Evolutionary conservation across 2,329 filamentous ascomycete genomes (phyloP).

Genomic region (Epichloe elymi): DNA sequence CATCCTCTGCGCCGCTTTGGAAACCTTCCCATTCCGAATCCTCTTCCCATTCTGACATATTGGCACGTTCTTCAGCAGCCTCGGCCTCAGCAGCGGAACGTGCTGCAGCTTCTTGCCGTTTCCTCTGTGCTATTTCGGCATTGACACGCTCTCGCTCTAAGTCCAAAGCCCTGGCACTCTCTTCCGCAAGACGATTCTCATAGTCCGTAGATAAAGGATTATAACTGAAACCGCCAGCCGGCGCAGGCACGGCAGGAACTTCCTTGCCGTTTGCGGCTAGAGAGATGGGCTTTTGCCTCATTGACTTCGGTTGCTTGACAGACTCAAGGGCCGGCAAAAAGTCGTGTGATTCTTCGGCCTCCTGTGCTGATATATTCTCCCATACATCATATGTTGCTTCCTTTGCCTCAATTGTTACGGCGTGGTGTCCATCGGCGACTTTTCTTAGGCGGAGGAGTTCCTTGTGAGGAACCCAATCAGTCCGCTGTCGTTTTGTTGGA

Average conservation of each 20-base stretch:
- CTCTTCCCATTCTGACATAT: conserved; percentile 63
- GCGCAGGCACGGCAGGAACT: conserved; percentile 65
- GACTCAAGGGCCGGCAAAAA: conserved; percentile 59
- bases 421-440: conserved; percentile 61
- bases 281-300: conserved; percentile 67
- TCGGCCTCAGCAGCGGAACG: conserved; percentile 62
- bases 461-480: conserved; percentile 70
- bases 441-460: conserved; percentile 67
- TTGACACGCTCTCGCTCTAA: conserved; percentile 62
- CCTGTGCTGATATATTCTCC: conserved; percentile 33
- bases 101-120: conserved; percentile 54
- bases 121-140: conserved; percentile 51
- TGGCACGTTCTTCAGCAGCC: conserved; percentile 53
- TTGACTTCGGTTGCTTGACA: conserved; percentile 59
- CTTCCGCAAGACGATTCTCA: conserved; percentile 58
- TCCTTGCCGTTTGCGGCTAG: conserved; percentile 71
- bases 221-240: conserved; percentile 76
- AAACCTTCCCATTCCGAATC: conserved; percentile 87
- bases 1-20: conserved; percentile 66
- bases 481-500: conserved; percentile 61
- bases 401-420: conserved; percentile 39
- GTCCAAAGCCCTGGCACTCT: conserved; percentile 67
- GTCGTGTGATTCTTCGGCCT: conserved; percentile 26
- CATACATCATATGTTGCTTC: conserved; percentile 70
- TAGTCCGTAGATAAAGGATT: conserved; percentile 85